phyloP scores from a whole-genome alignment of 164 flowering plant genomes.

The Litsea cubeba region DNA sequence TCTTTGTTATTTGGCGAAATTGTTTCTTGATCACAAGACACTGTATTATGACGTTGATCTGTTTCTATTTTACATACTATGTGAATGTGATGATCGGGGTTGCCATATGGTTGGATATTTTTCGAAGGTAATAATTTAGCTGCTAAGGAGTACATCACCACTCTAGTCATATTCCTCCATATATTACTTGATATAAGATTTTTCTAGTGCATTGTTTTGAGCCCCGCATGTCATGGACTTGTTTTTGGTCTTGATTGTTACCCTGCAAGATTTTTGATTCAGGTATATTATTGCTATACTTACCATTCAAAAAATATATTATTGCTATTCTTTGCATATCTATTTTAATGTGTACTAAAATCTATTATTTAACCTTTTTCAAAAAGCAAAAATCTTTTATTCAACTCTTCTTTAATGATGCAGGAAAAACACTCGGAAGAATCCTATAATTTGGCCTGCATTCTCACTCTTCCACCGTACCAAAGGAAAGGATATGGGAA shows the following conservation, averaged over 20 bases:
- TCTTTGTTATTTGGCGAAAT: slow-evolving; percentile 88
- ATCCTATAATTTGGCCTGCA: slow-evolving; percentile 94
- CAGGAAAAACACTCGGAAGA: slow-evolving; percentile 99
- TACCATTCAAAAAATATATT: too few species aligned
- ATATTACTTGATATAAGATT: neutral
- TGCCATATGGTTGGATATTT: slow-evolving; percentile 99
- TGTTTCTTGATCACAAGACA: slow-evolving; percentile 98
- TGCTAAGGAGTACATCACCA: neutral
- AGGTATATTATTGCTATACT: neutral
- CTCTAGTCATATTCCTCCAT: neutral
- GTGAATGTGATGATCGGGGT: slow-evolving; percentile 99
- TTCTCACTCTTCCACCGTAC: slow-evolving; percentile 97
- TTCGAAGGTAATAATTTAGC: slow-evolving; percentile 63
- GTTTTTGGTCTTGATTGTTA: neutral
- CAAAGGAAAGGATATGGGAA: slow-evolving; percentile 99
- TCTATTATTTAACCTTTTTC: too few species aligned
- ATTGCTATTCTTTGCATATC: too few species aligned
- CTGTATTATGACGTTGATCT: slow-evolving; percentile 98
- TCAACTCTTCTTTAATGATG: slow-evolving; percentile 13
- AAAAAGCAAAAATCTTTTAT: too few species aligned
- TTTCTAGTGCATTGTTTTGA: neutral
- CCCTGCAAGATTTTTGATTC: neutral
- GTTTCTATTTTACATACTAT: slow-evolving; percentile 81
- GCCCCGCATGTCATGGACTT: neutral
- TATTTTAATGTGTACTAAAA: too few species aligned